Base-by-base conservation (phyloP, 495 filamentous ascomycete genomes). In the Clohesyomyces aquaticus region DNA sequence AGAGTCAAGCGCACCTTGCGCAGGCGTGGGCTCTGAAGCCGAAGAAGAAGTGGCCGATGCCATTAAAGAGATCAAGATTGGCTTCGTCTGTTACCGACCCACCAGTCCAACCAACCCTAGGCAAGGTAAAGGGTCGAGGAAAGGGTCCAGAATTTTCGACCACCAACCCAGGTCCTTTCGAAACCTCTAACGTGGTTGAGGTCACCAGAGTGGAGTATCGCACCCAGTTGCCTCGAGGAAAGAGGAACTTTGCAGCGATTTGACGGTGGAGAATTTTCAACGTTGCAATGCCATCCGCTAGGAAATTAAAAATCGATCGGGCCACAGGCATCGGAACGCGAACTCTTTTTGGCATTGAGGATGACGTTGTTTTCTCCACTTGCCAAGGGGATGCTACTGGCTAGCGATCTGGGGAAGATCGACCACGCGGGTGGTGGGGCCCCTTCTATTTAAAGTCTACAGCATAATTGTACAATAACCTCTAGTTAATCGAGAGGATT, bases 1-100 rank as follows among this genome's bases (percentile, higher is more conserved):
- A 4, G 55, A 64, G 23, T 19, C 16, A n/a, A 58, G 32, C 0
- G 35, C n/a, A 2, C 61, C 61, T 50, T 64, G 61, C 10, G 61
- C n/a, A 27, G 59, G 49, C 4, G 49, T 49, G 12, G 60, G 48
- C 25, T 55, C 32, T 25, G 26, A 25, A 25, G 58, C 28, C 21
- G 58, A 41, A 11, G 58, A 42, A 22, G 48, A 53, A 4, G 47
- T 43, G 18, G 46, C 18, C 4, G 47, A 26, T 38, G 58, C 28
- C 47, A 51, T 60, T 19, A 16, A 25, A 12, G 9, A 11, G 14
- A 14, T 21, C 22, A 3, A 22, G 43, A 56, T 8, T 35, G 53
- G 32, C 11, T 42, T 21, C 32, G 28, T 45, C 53, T 22, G 53
- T 21, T 29, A 28, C 11, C 49, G 9, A n/a, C 27, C 21, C 6